These are phyloP conservation scores for Mitragyna speciosa DNA, from an alignment of 257 asterid genomes.

Conservation along the genomic window DNA sequence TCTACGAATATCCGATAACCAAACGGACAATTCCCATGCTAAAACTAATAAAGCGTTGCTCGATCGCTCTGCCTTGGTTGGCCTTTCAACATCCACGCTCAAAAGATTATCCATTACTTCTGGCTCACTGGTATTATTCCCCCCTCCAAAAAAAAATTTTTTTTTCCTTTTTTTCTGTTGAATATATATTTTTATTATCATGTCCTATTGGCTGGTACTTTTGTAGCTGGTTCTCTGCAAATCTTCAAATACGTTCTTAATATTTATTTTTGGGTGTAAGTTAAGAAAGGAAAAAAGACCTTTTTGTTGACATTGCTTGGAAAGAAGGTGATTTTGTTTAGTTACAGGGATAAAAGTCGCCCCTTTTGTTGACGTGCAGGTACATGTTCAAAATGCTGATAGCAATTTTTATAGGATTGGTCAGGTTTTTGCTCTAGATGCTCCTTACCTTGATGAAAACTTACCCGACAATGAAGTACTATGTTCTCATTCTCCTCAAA, in stretches of 20 bases:
- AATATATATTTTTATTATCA: background rate
- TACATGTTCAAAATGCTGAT: constrained; percentile 59
- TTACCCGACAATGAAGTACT: constrained; percentile 24
- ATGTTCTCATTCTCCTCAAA: constrained; percentile 31
- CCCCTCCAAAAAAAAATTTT: too few relatives aligned
- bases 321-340: background rate
- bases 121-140: constrained; percentile 66
- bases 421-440: constrained; percentile 79
- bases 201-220: too few relatives aligned
- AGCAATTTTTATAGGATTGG: constrained; percentile 59
- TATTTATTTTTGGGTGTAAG: background rate
- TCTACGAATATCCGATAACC: constrained; percentile 41
- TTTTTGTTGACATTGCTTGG: too few relatives aligned
- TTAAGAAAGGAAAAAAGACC: background rate
- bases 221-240: background rate
- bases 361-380: constrained; percentile 35
- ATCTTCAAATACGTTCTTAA: background rate
- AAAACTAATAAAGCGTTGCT: constrained; percentile 10
- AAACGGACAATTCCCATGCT: constrained; percentile 19
- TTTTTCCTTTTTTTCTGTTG: too few relatives aligned
- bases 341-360: constrained; percentile 2
- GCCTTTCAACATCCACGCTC: constrained; percentile 65
- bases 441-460: constrained; percentile 44
- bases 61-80: constrained; percentile 67
- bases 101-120: constrained; percentile 79